Base-by-base conservation (phyloP, 148 eudicot genomes). In the Dysphania ambrosioides region DNA sequence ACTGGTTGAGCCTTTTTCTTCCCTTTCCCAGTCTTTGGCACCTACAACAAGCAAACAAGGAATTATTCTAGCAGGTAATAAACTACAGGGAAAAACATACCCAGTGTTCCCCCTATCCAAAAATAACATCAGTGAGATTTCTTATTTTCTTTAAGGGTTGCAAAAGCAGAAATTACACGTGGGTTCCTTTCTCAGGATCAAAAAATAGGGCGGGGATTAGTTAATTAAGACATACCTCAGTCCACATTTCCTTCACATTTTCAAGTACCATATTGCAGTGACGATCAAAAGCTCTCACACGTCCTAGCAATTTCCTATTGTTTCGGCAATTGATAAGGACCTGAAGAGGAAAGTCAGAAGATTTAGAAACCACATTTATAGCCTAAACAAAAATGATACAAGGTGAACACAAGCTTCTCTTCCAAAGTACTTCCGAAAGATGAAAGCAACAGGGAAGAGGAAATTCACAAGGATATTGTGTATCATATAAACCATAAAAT, bases 21-120 rank as follows among this genome's bases (percentile, higher is more conserved):
- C 55, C 98, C 98, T 84, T 90, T 90, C 51, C 98, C 98, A 36
- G 98, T 91, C 86, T 93, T 93, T 15, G 98, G 98, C 34, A 87
- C 91, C 98, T 93, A 83, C 34, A 75, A 41, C 38, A 60, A 61
- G 15, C 36, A 40, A 40, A 29, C 16, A 35, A 63, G 7, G 8
- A 36, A 61, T 69, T 51, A 74, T 44, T 15, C 13, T 15, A 44
- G 51, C 51, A 44, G 0, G 51, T 44, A 4, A 44, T 12, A 44
- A 42, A 15, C 47, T 19, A 44, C 3, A n/a, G n/a, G n/a, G 3
- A 44, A 1, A 44, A 12, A 44, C 4, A 44, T 10, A 10, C 0
- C 21, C 15, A n/a, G 18, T 53, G 6, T 8, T 53, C 23, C 57
- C n/a, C 8, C 3, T 1, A 16, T 19, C 8, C 56, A 51, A 53